Evolutionary conservation across 225 moss, liverwort and hornwort species (phyloP).

Genomic region (Polytrichum formosum): DNA sequence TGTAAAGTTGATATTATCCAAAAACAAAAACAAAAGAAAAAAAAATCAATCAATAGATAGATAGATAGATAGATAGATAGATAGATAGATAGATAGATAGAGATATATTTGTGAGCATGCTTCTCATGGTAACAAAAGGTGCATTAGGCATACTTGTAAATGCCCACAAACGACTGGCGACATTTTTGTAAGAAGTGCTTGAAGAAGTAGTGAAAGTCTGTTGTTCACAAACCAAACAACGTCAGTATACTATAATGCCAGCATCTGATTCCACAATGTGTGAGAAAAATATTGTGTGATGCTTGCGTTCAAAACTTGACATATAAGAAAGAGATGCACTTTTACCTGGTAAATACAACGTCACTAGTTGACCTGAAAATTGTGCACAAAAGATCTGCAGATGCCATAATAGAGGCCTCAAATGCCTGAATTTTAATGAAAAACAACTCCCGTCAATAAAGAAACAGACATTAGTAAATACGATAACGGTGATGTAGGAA

Average conservation of each 20-base stretch:
- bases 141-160: conserved; percentile 61
- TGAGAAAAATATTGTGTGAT: neutral
- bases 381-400: conserved; percentile 77
- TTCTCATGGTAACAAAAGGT: too few species aligned
- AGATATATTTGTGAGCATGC: too few species aligned
- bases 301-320: neutral
- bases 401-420: conserved; percentile 76
- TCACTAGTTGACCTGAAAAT: conserved; percentile 73
- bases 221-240: conserved; percentile 14
- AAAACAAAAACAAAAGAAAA: too few species aligned
- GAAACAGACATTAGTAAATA: too few species aligned
- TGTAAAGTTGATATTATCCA: too few species aligned
- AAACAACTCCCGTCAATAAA: too few species aligned
- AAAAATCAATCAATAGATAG: too few species aligned
- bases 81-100: too few species aligned
- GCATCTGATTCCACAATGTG: neutral
- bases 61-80: too few species aligned
- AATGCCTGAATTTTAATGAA: conserved; percentile 52
- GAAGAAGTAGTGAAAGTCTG: conserved; percentile 81
- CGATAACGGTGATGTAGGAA: too few species aligned
- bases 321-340: neutral
- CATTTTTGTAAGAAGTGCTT: conserved; percentile 76
- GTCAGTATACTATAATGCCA: conserved; percentile 1
- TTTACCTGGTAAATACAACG: conserved; percentile 82
- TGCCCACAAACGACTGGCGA: conserved; percentile 67